Evolutionary conservation across 2,329 filamentous ascomycete genomes (phyloP).

Genomic region (Cercospora sp.): DNA sequence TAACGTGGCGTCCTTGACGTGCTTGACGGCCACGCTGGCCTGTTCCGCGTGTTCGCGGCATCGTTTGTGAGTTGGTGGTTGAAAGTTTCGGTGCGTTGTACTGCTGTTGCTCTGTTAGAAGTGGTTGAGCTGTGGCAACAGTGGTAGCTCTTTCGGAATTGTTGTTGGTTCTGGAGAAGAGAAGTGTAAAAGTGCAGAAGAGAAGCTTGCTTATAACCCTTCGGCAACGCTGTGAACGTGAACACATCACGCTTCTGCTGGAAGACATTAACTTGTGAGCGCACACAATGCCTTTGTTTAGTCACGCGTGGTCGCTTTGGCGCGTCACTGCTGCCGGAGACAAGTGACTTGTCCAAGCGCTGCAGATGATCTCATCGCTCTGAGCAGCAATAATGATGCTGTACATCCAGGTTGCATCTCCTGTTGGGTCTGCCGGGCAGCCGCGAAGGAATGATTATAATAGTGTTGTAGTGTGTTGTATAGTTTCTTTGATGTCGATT

Average conservation of each 20-base stretch:
- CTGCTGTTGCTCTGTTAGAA: not conserved
- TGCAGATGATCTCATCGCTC: not conserved
- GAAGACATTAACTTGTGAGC: not conserved
- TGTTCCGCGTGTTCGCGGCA: too few relatives aligned
- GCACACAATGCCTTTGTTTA: not conserved
- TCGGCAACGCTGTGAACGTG: not conserved
- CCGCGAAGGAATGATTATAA: not conserved
- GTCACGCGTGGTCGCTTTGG: not conserved
- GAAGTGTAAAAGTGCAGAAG: not conserved
- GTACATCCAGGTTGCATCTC: not conserved
- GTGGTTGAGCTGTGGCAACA: not conserved
- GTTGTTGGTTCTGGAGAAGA: not conserved
- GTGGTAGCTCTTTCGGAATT: not conserved
- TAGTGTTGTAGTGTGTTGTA: not conserved
- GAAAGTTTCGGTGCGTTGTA: not conserved
- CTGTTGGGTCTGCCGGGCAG: not conserved
- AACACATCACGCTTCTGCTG: not conserved
- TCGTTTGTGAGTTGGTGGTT: too few relatives aligned
- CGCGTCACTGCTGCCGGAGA: not conserved
- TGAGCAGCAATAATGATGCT: not conserved
- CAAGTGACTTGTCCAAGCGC: not conserved
- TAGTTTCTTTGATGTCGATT: not conserved
- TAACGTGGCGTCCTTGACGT: not conserved
- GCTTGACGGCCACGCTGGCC: too few relatives aligned
- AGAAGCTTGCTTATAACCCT: not conserved